These are phyloP conservation scores for Amanita muscaria DNA, from an alignment of 768 basidiomycete species.

Conservation along the genomic window DNA sequence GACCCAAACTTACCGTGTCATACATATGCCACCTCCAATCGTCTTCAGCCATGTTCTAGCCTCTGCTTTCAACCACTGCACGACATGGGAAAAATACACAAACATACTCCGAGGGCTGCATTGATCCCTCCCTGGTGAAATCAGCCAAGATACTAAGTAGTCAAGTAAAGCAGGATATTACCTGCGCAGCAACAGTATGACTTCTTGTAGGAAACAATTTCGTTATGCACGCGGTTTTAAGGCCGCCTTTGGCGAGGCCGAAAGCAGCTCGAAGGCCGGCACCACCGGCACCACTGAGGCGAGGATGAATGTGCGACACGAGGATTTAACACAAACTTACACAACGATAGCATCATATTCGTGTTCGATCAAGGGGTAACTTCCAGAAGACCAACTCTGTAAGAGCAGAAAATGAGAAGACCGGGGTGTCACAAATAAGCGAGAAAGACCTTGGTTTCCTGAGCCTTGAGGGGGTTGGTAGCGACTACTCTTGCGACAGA, in stretches of 20 bases:
- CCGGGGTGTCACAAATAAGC: slow-evolving; percentile 8
- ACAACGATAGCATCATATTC: slow-evolving; percentile 99
- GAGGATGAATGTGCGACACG: slow-evolving; percentile 2
- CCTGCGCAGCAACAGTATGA: slow-evolving; percentile 98
- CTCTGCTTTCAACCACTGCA: slow-evolving; percentile 7
- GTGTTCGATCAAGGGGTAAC: slow-evolving; percentile 96
- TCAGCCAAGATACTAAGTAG: slow-evolving; percentile 8
- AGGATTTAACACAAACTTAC: slow-evolving; percentile 44
- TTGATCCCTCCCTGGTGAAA: slow-evolving; percentile 85
- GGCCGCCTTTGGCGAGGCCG: slow-evolving; percentile 94
- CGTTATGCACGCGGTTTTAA: slow-evolving; percentile 98
- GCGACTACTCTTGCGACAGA: slow-evolving; percentile 53
- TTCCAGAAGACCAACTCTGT: slow-evolving; percentile 72
- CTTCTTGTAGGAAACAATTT: slow-evolving; percentile 98
- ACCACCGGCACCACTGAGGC: slow-evolving; percentile 84
- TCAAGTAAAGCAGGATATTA: slow-evolving; percentile 21
- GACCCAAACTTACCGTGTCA: slow-evolving; percentile 58
- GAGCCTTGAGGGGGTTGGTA: slow-evolving; percentile 68
- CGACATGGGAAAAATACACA: slow-evolving; percentile 5
- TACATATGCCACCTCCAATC: slow-evolving; percentile 99
- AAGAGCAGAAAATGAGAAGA: slow-evolving; percentile 14
- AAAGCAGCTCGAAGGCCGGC: slow-evolving; percentile 98
- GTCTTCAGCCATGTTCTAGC: slow-evolving; percentile 96
- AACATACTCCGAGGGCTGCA: slow-evolving; percentile 83
- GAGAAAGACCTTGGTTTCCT: slow-evolving; percentile 62